Evolutionary conservation across 805 yeast genomes (phyloP).

Genomic region (Candida xiaguanensis): DNA sequence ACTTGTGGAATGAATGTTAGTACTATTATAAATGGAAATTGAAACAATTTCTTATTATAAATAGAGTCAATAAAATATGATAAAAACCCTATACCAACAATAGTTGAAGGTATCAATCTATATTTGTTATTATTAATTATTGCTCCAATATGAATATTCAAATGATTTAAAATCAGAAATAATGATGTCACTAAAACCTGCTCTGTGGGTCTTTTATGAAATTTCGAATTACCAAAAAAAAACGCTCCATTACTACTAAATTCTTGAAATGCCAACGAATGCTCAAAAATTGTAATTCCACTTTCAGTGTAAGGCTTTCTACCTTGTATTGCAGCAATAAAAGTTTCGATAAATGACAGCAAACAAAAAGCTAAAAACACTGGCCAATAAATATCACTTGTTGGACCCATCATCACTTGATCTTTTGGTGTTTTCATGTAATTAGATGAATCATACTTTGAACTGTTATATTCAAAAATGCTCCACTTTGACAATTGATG

Average conservation of each 20-base stretch:
- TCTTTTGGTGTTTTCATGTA: constrained; percentile 28
- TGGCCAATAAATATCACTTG: constrained; percentile 54
- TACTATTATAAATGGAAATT: constrained; percentile 53
- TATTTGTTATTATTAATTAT: constrained; percentile 48
- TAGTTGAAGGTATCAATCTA: constrained; percentile 60
- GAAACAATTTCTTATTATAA: constrained; percentile 35
- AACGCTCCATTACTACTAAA: constrained; percentile 41
- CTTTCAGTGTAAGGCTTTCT: constrained; percentile 55
- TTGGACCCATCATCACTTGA: constrained; percentile 44
- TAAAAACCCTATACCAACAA: constrained; percentile 54
- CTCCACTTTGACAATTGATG: constrained; percentile 12
- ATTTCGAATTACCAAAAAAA: constrained; percentile 19
- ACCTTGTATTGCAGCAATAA: constrained; percentile 56
- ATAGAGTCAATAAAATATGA: constrained; percentile 37
- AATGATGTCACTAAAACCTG: constrained; percentile 51
- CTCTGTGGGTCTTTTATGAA: constrained; percentile 42
- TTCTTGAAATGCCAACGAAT: constrained; percentile 73
- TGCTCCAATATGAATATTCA: constrained; percentile 62
- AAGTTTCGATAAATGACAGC: constrained; percentile 64
- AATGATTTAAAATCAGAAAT: constrained; percentile 55
- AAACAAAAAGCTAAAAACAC: constrained; percentile 55
- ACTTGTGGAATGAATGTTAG: constrained; percentile 68
- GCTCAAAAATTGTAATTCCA: constrained; percentile 71
- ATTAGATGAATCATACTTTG: constrained; percentile 14
- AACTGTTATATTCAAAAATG: constrained; percentile 23